phyloP scores from a whole-genome alignment of 352 stramenopile genomes.

The Phytophthora sp. region DNA sequence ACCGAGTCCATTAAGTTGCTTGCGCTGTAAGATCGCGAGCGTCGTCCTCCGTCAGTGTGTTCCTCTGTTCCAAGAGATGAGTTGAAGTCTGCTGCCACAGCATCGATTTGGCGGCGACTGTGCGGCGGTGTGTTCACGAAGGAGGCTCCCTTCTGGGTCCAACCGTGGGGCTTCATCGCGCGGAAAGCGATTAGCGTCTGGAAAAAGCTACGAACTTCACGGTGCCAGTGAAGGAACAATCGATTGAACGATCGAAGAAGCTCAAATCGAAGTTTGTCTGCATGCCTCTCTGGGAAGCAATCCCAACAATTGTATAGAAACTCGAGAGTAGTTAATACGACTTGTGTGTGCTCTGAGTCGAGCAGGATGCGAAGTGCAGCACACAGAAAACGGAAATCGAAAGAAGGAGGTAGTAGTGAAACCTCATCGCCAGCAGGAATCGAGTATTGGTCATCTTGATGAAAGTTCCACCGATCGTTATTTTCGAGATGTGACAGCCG shows the following conservation, averaged over 20 bases:
- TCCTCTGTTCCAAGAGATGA: constrained; percentile 79
- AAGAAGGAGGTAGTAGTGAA: constrained; percentile 83
- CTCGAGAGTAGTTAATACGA: constrained; percentile 86
- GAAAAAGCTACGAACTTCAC: constrained; percentile 88
- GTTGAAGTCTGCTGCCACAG: constrained; percentile 88
- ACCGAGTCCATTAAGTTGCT: constrained; percentile 87
- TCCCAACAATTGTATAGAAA: constrained; percentile 93
- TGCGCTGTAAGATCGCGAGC: constrained; percentile 80
- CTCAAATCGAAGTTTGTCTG: constrained; percentile 86
- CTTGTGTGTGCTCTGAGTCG: constrained; percentile 85
- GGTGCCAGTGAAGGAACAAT: constrained; percentile 88
- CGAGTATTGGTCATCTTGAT: constrained; percentile 90
- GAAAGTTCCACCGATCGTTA: constrained; percentile 91
- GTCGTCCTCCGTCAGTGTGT: constrained; percentile 49
- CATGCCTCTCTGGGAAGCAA: constrained; percentile 88
- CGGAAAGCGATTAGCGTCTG: constrained; percentile 87
- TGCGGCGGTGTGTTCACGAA: constrained; percentile 90
- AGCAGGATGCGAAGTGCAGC: constrained; percentile 81
- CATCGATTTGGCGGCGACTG: constrained; percentile 87
- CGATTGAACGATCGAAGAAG: constrained; percentile 79
- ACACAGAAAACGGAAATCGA: constrained; percentile 89
- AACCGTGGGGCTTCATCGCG: constrained; percentile 86
- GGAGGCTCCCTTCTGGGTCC: constrained; percentile 83
- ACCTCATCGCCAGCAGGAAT: constrained; percentile 89
- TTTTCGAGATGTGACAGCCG: constrained; percentile 89